phyloP scores from a whole-genome alignment of 805 yeast species.

The Nematodospora valgi region DNA sequence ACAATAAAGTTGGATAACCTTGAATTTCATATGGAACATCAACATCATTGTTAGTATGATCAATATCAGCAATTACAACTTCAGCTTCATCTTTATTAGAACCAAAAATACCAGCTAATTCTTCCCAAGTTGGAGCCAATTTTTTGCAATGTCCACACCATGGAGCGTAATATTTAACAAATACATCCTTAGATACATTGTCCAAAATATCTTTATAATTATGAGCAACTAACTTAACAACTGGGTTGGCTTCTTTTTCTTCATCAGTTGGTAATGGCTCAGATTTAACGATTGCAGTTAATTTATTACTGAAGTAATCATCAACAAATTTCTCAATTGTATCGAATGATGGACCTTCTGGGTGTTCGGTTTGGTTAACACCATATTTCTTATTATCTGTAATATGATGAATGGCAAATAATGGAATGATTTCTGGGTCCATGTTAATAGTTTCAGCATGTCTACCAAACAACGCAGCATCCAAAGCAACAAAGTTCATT shows the following conservation, averaged over 20 bases:
- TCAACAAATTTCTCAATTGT: conserved; percentile 61
- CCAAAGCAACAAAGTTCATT: conserved; percentile 84
- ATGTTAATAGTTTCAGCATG: conserved; percentile 86
- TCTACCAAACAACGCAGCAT: conserved; percentile 73
- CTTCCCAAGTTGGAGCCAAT: conserved; percentile 84
- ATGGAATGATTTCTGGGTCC: conserved; percentile 77
- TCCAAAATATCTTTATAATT: conserved; percentile 69
- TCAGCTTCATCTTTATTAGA: conserved; percentile 45
- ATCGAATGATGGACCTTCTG: conserved; percentile 43
- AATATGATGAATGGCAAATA: conserved; percentile 82
- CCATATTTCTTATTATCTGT: conserved; percentile 72
- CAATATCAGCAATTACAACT: conserved; percentile 79
- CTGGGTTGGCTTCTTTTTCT: conserved; percentile 55
- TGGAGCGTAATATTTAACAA: conserved; percentile 93
- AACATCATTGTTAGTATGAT: conserved; percentile 88
- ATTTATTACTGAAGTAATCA: conserved; percentile 59
- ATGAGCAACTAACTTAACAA: conserved; percentile 75
- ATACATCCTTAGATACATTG: conserved; percentile 59
- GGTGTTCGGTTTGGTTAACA: conserved; percentile 54
- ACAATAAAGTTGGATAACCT: conserved; percentile 90
- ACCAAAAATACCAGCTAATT: conserved; percentile 69
- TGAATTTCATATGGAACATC: conserved; percentile 60
- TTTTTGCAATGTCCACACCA: conserved; percentile 98
- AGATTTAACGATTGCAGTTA: conserved; percentile 73
- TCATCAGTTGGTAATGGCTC: conserved; percentile 84